A percentile compares a stretch with the other conserved stretches of the same genome.
phyloP scores from a whole-genome alignment of 495 filamentous ascomycete genomes.

The Neurospora hispaniola region DNA sequence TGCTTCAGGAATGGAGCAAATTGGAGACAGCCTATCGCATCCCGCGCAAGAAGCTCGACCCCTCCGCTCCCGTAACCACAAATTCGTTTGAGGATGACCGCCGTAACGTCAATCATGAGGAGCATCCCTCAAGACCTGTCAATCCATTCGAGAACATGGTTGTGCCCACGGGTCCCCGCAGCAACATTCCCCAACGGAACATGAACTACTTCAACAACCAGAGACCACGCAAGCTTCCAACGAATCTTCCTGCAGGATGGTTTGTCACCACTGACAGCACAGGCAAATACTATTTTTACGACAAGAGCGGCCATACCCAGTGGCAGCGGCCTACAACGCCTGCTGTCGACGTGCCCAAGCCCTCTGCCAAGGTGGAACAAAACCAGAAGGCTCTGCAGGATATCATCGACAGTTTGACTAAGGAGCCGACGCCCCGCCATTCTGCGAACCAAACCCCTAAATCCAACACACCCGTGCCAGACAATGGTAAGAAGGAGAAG shows the following conservation, averaged over 20 bases:
- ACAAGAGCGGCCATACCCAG: slow-evolving; percentile 57
- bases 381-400: slow-evolving; percentile 53
- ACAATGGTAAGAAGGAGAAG: slow-evolving; percentile 59
- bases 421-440: slow-evolving; percentile 39
- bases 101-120: slow-evolving; percentile 53
- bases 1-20: slow-evolving; percentile 80
- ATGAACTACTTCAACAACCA: slow-evolving; percentile 46
- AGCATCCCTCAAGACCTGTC: slow-evolving; percentile 20
- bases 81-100: slow-evolving; percentile 55
- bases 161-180: slow-evolving; percentile 55
- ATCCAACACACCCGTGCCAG: slow-evolving; percentile 46
- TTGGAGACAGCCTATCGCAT: slow-evolving; percentile 92
- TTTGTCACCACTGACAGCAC: slow-evolving; percentile 53
- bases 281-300: slow-evolving; percentile 74
- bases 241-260: slow-evolving; percentile 69
- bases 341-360: slow-evolving; percentile 52
- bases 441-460: slow-evolving; percentile 52
- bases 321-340: slow-evolving; percentile 67
- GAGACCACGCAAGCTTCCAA: slow-evolving; percentile 44
- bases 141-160: slow-evolving; percentile 26
- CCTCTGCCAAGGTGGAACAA: slow-evolving; percentile 48
- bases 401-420: slow-evolving; percentile 77
- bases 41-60: slow-evolving; percentile 57
- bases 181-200: slow-evolving; percentile 52
- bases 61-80: slow-evolving; percentile 23